A percentile compares a stretch with the other conserved stretches of the same genome.
phyloP scores from a whole-genome alignment of 164 flowering plant genomes.

The Pachysandra terminalis region DNA sequence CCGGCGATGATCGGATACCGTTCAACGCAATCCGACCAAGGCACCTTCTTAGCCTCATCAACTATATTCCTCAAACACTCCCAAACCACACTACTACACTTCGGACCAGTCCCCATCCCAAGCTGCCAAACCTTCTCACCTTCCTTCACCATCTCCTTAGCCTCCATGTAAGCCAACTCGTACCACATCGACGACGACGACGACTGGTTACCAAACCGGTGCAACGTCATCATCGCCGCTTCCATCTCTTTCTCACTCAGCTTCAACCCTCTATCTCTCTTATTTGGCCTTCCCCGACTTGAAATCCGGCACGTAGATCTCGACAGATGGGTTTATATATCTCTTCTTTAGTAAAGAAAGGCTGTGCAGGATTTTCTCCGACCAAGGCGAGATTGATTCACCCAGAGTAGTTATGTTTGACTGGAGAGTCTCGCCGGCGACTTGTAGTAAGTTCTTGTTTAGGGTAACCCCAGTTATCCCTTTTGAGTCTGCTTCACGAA shows the following conservation, averaged over 20 bases:
- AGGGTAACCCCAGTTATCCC: conserved; percentile 62
- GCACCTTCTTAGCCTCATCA: conserved; percentile 38
- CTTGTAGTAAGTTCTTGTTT: conserved; percentile 31
- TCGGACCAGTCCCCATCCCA: conserved; percentile 62
- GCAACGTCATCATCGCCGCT: conserved; percentile 57
- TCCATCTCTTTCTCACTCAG: conserved; percentile 47
- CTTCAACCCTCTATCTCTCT: conserved; percentile 49
- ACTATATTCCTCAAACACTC: conserved; percentile 42
- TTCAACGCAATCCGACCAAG: conserved; percentile 48
- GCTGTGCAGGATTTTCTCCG: conserved; percentile 31
- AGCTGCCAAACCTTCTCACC: conserved; percentile 63
- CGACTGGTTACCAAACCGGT: conserved; percentile 67
- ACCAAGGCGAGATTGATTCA: conserved; percentile 37
- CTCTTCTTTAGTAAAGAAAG: conserved; percentile 27
- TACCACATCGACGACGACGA: conserved; percentile 68
- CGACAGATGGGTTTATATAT: conserved; percentile 20
- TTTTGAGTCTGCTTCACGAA: conserved; percentile 52
- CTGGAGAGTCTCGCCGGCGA: conserved; percentile 43
- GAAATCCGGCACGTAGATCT: conserved; percentile 56
- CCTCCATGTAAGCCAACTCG: conserved; percentile 59
- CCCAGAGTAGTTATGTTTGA: conserved; percentile 36
- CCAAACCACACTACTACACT: conserved; percentile 47
- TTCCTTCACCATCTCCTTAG: conserved; percentile 46
- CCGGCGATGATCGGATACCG: conserved; percentile 26
- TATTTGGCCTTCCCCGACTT: conserved; percentile 42